Base-by-base conservation (phyloP, 129 eudicot species). In the Sambucus nigra region DNA sequence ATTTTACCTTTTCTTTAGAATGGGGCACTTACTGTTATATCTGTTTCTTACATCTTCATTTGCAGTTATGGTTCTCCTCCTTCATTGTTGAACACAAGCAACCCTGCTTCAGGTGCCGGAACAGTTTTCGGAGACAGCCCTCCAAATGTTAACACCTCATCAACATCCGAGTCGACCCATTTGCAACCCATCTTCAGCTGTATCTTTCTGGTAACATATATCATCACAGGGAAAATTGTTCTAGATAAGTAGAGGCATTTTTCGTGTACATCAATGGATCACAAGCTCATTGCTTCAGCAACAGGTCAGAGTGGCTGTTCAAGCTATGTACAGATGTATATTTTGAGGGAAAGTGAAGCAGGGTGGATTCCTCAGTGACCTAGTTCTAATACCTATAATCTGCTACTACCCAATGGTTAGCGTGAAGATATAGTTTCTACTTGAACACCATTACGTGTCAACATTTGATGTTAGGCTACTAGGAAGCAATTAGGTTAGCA, bases 41-140 rank as follows among this genome's bases (percentile, higher is more conserved):
- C 38, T 15, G 5, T 31, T 13, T 59, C 9, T 45, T 45, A 10
- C 1, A 32, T 38, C 46, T 46, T 31, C 58, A 19, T 40, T 18
- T 55, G 60, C 66, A 61, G 69, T 21, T 53, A 52, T 20, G 61
- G 55, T n/a, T 18, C 66, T 16, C 70, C 80, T 31, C 84, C 95
- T 17, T 57, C 75, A 7, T 68, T 72, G 65, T 59, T 69, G 51
- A 74, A 71, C 31, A 17, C 70, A 33, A 73, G 72, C 55, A 68
- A 48, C 65, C 83, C 89, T 13, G 73, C 64, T 26, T 18, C 66
- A 47, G 69, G 64, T 32, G 29, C 73, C 17, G 61, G 80, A 16
- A 49, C 73, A 27, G 78, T 76, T 51, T 77, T 55, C 29, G 91
- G 87, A n/a, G 86, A 81, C 19, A 75, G 73, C 64, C 86, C 94